Percentiles rank a stretch among this genome's conserved stretches.
phyloP scores from a whole-genome alignment of 2,329 filamentous ascomycete species.

The Monilinia polystroma region DNA sequence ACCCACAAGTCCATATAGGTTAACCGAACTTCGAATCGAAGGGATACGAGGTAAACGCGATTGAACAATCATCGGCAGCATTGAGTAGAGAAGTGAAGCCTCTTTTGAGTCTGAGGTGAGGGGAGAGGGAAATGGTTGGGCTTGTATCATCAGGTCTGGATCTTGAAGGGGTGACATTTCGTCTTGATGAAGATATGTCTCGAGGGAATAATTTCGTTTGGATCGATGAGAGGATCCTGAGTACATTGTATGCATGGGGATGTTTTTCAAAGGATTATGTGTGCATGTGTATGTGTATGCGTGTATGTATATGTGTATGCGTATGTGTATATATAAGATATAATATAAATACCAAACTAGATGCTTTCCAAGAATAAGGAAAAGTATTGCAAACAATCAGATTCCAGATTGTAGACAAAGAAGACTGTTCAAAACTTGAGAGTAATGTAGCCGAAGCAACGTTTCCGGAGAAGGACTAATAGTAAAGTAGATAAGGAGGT shows the following conservation, averaged over 20 bases:
- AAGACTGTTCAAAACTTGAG: neutral
- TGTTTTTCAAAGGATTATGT: neutral
- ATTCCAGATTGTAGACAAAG: neutral
- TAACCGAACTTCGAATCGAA: constrained; percentile 48
- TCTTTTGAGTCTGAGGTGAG: constrained; percentile 23
- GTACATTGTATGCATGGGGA: constrained; percentile 3
- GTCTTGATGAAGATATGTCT: constrained; percentile 13
- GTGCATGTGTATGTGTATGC: no score
- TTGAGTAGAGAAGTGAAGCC: constrained; percentile 51
- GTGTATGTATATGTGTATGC: no score
- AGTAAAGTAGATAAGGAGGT: no score
- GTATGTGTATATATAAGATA: no score
- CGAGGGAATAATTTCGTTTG: neutral
- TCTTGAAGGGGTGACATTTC: neutral
- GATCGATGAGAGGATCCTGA: neutral
- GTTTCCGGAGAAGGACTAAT: constrained; percentile 1
- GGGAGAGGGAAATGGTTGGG: neutral
- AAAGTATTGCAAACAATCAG: neutral
- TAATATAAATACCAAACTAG: neutral
- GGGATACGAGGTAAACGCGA: constrained; percentile 51
- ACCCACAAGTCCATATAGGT: constrained; percentile 31
- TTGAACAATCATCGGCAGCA: constrained; percentile 54
- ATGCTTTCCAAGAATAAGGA: neutral
- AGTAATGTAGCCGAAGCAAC: neutral
- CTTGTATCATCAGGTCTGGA: neutral